Evolutionary conservation across 2,329 filamentous ascomycete species (phyloP), one percentile per base, ranked within the genome.

Genomic region (Aspergillus cejpii): DNA sequence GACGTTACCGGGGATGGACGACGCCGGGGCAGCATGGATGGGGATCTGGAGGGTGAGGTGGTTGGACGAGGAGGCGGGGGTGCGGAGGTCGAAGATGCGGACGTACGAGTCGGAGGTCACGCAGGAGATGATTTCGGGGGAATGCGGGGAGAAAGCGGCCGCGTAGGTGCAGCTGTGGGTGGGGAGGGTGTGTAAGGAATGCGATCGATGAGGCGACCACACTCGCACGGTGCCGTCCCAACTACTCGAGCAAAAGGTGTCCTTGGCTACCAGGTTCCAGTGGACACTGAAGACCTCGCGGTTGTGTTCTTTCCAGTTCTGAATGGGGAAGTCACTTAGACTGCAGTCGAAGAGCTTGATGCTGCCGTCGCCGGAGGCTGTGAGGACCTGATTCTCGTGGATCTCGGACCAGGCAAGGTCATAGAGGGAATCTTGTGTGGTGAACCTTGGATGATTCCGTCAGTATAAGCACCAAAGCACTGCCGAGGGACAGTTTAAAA

Each of bases 141-240:
- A 89, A 55, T 91, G 87, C 4, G 92, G 92, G 48, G 84, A 90
- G 73, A 92, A 98, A 29, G 85, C 77, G n/a, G 87, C 83, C 57
- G 84, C 89, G 73, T 98, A 98, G 23, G 92, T 95, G 72, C 92
- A 98, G 57, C 81, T 87, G 59, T 94, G 90, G 20, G 92, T 86
- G 2, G 92, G 90, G 20, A 98, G 77, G 2, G 92, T 98, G 44
- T 84, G 78, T 46, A 98, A 72, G 24, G 87, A 91, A 43, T 82
- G 75, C 34, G 73, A 75, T 29, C 85, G 76, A 39, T 84, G 82
- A 1, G 92, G 92, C 11, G 87, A 87, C 91, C 91, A 98, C 59
- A 98, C 82, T 71, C 96, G 96, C 57, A 97, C 81, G 2, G 87
- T 94, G 39, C 92, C 92, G 61, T 98, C 92, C 92, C 92, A 98